Evolutionary conservation across 805 yeast genomes (phyloP).

Genomic region (Barnettozyma californica): DNA sequence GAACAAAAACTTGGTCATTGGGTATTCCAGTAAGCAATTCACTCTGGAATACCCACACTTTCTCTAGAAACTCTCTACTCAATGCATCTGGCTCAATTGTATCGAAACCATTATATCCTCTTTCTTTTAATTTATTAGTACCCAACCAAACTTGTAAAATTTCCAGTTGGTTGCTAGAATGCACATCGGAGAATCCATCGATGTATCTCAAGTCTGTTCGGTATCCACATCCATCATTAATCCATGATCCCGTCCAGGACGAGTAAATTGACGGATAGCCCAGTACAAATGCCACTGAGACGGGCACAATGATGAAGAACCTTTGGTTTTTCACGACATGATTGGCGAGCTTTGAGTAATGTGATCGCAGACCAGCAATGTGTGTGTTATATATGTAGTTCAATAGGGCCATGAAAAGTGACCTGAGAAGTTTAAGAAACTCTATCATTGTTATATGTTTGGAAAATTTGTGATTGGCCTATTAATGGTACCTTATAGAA

Average conservation of each 20-base stretch:
- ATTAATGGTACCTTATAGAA: neutral
- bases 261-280: conserved; percentile 45
- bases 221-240: neutral
- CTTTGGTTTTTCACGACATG: conserved; percentile 34
- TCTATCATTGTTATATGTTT: conserved; percentile 16
- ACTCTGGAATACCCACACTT: conserved; percentile 32
- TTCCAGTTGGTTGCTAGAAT: conserved; percentile 1
- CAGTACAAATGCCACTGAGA: conserved; percentile 39
- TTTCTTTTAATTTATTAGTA: neutral
- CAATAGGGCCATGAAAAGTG: conserved; percentile 14
- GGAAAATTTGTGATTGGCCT: neutral
- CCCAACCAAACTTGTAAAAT: conserved; percentile 5
- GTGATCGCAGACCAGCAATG: conserved; percentile 13
- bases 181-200: neutral
- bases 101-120: neutral
- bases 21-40: conserved; percentile 22
- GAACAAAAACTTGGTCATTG: conserved; percentile 18
- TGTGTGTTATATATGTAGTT: conserved; percentile 14
- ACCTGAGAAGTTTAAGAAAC: conserved; percentile 17
- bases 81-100: conserved; percentile 25
- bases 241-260: conserved; percentile 13
- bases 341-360: conserved; percentile 21
- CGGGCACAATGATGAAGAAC: conserved; percentile 43
- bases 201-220: conserved; percentile 2
- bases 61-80: conserved; percentile 31